These are phyloP conservation scores for Thielaviopsis musarum DNA, from an alignment of 2,329 filamentous ascomycete species.

Conservation along the genomic window DNA sequence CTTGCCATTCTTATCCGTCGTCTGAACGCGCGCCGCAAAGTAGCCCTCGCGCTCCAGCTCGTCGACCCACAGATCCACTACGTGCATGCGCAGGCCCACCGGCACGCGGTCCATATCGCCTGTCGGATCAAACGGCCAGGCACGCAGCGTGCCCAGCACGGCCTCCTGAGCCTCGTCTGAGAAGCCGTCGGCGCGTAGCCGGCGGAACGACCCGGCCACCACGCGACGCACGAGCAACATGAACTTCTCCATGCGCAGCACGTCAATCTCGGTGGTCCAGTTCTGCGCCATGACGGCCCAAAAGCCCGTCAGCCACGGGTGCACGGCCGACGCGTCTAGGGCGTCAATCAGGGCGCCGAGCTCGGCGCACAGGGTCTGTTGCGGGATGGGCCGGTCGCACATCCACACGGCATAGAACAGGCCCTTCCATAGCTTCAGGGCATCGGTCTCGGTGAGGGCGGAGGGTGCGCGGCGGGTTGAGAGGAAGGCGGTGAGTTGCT, in stretches of 20 bases:
- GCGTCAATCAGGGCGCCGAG: constrained; percentile 45
- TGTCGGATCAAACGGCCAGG: constrained; percentile 20
- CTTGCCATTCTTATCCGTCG: constrained; percentile 19
- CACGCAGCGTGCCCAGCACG: constrained; percentile 17
- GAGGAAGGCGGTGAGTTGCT: constrained; percentile 64
- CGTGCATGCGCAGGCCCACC: constrained; percentile 71
- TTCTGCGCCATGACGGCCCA: constrained; percentile 54
- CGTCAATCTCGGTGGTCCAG: constrained; percentile 56
- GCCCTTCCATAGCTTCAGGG: constrained; percentile 85
- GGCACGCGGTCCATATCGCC: constrained; percentile 44
- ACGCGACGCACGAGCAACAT: constrained; percentile 68
- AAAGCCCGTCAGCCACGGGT: constrained; percentile 33
- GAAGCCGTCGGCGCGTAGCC: constrained; percentile 4
- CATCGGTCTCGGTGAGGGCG: constrained; percentile 47
- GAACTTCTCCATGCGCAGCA: constrained; percentile 81
- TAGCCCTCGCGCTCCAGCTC: constrained; percentile 60
- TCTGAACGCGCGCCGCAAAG: constrained; percentile 24
- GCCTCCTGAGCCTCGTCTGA: background rate
- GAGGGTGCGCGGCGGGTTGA: constrained; percentile 24
- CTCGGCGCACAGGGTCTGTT: constrained; percentile 66
- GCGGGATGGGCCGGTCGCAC: constrained; percentile 74
- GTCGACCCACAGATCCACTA: constrained; percentile 82
- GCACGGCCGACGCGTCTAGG: constrained; percentile 29
- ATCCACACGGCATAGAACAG: constrained; percentile 91
- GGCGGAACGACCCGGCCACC: constrained; percentile 48